These are phyloP conservation scores for Scutellaria baicalensis DNA, from an alignment of 257 asterid genomes.

Conservation along the genomic window DNA sequence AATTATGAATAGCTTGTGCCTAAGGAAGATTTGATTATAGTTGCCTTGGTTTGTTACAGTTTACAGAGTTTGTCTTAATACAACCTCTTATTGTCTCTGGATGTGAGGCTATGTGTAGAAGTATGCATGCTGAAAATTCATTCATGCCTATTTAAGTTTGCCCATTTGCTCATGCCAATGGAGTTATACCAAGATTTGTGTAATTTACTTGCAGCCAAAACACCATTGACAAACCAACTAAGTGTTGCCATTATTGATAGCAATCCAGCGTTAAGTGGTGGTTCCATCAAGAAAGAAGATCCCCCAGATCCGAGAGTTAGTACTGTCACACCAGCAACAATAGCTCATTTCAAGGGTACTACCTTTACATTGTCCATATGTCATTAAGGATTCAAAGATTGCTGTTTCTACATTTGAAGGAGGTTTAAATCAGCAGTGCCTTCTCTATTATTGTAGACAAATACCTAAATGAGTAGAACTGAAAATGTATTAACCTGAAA, in stretches of 20 bases:
- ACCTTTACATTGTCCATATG: neutral
- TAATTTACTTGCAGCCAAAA: conserved; percentile 58
- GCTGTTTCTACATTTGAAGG: conserved; percentile 1
- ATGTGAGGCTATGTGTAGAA: neutral
- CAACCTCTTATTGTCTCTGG: neutral
- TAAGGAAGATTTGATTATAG: neutral
- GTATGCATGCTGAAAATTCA: neutral
- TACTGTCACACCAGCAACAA: conserved; percentile 92
- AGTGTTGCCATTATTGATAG: conserved; percentile 85
- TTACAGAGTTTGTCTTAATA: neutral
- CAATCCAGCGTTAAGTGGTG: conserved; percentile 74
- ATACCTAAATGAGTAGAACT: neutral
- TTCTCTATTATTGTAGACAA: neutral
- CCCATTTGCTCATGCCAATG: neutral
- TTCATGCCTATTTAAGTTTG: neutral
- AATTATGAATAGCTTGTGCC: neutral
- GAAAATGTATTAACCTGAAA: neutral
- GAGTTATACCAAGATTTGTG: neutral
- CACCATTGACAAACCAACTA: conserved; percentile 69
- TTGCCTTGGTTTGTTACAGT: neutral
- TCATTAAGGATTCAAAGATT: neutral
- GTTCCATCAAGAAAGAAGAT: conserved; percentile 55
- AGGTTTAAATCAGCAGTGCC: neutral
- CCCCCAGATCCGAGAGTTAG: conserved; percentile 97
- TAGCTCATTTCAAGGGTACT: conserved; percentile 68